Conservation (phyloP, 345 rosid genomes). For the Euphorbia tirucalli region DNA sequence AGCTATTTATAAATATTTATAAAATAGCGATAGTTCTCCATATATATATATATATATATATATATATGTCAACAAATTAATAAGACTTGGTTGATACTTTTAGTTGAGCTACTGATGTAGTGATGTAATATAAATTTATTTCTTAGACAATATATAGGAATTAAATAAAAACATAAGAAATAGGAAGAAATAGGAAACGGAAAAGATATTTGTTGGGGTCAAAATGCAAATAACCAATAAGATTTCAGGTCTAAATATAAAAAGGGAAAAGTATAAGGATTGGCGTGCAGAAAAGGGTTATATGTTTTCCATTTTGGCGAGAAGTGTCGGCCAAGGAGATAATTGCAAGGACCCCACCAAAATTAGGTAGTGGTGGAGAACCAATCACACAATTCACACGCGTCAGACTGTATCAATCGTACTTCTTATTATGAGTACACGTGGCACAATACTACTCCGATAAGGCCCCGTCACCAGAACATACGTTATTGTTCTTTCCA, state of each 20-base stretch:
- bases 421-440: constrained; percentile 4
- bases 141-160: no score
- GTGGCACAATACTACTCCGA: constrained; percentile 16
- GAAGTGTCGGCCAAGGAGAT: constrained; percentile 42
- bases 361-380: constrained; percentile 22
- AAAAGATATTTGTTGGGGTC: not conserved
- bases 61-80: not conserved
- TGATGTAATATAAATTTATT: not conserved
- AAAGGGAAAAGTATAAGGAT: not conserved
- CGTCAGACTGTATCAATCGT: constrained; percentile 18
- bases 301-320: not conserved
- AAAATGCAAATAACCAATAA: not conserved
- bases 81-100: not conserved
- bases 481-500: constrained; percentile 28
- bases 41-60: no score
- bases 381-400: constrained; percentile 29
- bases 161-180: no score
- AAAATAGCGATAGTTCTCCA: no score
- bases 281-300: not conserved
- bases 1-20: no score
- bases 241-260: not conserved
- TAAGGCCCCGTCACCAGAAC: no score
- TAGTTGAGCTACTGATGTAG: constrained; percentile 5
- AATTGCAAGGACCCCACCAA: constrained; percentile 33
- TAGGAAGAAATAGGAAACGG: not conserved